Evolutionary conservation across 352 stramenopile genomes (phyloP).

Genomic region (Pilasporangium apinafurcum): DNA sequence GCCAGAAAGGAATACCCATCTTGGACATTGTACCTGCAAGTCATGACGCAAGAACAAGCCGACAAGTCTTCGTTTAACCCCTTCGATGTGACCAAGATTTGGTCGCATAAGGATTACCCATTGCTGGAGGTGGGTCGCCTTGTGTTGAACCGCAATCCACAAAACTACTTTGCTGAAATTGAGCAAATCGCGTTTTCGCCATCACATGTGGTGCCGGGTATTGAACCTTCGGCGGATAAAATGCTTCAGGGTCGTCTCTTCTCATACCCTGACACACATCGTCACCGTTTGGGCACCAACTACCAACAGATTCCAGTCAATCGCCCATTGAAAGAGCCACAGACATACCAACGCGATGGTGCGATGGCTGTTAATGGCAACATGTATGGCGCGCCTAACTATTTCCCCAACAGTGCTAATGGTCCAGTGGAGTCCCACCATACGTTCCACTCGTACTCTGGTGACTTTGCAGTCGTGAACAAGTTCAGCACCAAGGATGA

Average conservation of each 20-base stretch:
- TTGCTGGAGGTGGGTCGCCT: slow-evolving; percentile 83
- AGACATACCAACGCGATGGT: slow-evolving; percentile 84
- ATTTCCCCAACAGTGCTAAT: slow-evolving; percentile 86
- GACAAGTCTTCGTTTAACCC: slow-evolving; percentile 66
- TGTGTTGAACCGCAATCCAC: slow-evolving; percentile 89
- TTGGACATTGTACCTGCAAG: slow-evolving; percentile 90
- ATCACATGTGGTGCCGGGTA: slow-evolving; percentile 89
- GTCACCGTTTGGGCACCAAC: slow-evolving; percentile 84
- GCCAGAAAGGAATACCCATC: slow-evolving; percentile 65
- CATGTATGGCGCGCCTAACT: slow-evolving; percentile 65
- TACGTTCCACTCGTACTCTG: slow-evolving; percentile 22
- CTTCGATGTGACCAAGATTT: slow-evolving; percentile 93
- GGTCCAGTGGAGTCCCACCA: slow-evolving; percentile 28
- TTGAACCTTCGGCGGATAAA: slow-evolving; percentile 82
- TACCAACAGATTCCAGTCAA: slow-evolving; percentile 90
- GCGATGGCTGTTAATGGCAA: slow-evolving; percentile 76
- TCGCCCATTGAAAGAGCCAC: slow-evolving; percentile 52
- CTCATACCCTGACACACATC: slow-evolving; percentile 87
- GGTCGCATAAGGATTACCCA: slow-evolving; percentile 84
- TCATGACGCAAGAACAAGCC: slow-evolving; percentile 83
- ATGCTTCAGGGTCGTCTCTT: slow-evolving; percentile 88
- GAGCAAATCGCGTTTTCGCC: slow-evolving; percentile 91
- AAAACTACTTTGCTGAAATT: slow-evolving; percentile 93
- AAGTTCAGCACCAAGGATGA: slow-evolving; percentile 81
- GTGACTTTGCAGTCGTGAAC: slow-evolving; percentile 27